Evolutionary conservation across 169 alveolate species (phyloP), one percentile per base, ranked within the genome.

Genomic region (Prorocentrum cordatum): DNA sequence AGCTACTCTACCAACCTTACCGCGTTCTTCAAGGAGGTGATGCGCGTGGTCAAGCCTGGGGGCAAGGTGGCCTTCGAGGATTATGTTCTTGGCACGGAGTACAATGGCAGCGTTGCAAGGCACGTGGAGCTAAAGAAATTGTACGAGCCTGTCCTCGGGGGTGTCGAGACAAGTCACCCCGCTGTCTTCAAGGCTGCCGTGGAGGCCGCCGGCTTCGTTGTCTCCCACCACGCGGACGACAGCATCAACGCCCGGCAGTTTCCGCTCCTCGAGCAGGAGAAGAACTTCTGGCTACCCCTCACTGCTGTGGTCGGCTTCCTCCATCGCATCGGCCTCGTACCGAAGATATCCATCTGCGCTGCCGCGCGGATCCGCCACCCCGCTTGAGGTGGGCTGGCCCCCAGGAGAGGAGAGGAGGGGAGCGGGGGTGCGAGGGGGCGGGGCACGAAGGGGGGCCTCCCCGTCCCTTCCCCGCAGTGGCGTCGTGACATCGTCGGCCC

Each of bases 1-100:
- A 61, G 71, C 71, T 61, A 61, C 71, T 27, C 39, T 39, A 61
- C 71, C 38, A 61, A 61, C 42, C 39, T 61, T 6, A 39, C 26
- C 42, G 71, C 71, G 27, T 61, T 61, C 71, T 61, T 61, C 71
- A 61, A 61, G 42, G 71, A 61, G 26, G 71, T 61, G 36, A 29
- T 10, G 26, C 38, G 71, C 10, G 71, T 61, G 71, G 71, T 61
- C 42, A 61, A 61, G 26, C 71, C 71, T 26, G 71, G 71, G 4
- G 71, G 42, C 3, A 26, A 24, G 26, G 71, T 61, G 71, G 71
- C 71, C 42, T 61, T 61, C 39, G 71, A 61, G 26, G 71, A 61
- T 39, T 61, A 61, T 29, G 71, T 61, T 39, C 42, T 61, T 2
- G 71, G 71, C 42, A 29, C 71, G 24, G 31, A 61, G 42, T 61